Conservation (phyloP, 768 basidiomycete species). For the Collybiopsis confluens region DNA sequence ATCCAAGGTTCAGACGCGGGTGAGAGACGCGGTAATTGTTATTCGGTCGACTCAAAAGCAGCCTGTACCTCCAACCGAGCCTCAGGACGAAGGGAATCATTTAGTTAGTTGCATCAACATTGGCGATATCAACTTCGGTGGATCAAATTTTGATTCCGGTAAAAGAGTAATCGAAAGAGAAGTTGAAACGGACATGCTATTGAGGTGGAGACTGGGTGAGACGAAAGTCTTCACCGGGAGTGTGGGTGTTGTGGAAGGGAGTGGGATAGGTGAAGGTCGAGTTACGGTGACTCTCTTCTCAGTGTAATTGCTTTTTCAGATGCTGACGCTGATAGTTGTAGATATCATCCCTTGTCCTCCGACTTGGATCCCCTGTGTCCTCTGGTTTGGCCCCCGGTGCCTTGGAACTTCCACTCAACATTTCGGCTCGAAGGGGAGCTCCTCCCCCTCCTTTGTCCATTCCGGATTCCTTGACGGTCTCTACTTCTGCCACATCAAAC, state of each 20-base stretch:
- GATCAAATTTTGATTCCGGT: slow-evolving; percentile 15
- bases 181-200: slow-evolving; percentile 26
- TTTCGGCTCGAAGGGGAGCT: not conserved
- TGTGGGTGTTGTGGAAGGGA: slow-evolving; percentile 49
- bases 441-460: not conserved
- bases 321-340: slow-evolving; percentile 12
- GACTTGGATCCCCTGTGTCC: slow-evolving; percentile 39
- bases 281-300: not conserved
- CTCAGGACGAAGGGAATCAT: not conserved
- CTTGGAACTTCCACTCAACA: not conserved
- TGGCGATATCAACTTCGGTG: slow-evolving; percentile 28
- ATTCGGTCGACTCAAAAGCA: not conserved
- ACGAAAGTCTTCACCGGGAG: slow-evolving; percentile 59
- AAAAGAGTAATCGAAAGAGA: slow-evolving; percentile 14
- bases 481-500: no score
- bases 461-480: not conserved
- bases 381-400: not conserved
- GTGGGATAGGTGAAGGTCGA: slow-evolving; percentile 56
- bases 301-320: not conserved
- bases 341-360: slow-evolving; percentile 27
- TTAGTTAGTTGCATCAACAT: slow-evolving; percentile 44
- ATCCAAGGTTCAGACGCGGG: not conserved
- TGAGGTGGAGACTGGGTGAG: slow-evolving; percentile 57
- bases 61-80: not conserved
- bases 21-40: not conserved